Evolutionary conservation across 805 yeast species (phyloP).

Genomic region (Metschnikowia peoriensis): DNA sequence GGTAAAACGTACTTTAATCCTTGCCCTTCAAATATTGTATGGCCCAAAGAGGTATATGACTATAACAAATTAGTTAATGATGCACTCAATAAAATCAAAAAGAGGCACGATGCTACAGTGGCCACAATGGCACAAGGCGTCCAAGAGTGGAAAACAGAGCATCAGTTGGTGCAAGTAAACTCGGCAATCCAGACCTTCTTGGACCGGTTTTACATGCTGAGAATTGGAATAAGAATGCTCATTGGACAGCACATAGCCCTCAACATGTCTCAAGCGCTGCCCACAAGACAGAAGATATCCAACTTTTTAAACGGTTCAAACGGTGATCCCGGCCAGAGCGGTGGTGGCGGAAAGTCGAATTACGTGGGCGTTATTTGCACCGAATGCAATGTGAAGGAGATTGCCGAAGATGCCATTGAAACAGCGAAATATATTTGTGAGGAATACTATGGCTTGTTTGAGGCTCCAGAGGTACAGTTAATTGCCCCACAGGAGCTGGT

Average conservation of each 20-base stretch:
- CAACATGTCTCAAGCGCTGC: slow-evolving; percentile 57
- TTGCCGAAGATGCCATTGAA: slow-evolving; percentile 85
- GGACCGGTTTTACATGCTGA: slow-evolving; percentile 84
- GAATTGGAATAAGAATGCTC: slow-evolving; percentile 90
- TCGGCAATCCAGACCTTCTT: slow-evolving; percentile 75
- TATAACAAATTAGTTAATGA: slow-evolving; percentile 69
- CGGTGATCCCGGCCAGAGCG: slow-evolving; percentile 11
- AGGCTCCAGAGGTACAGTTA: slow-evolving; percentile 79
- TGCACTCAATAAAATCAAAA: slow-evolving; percentile 67
- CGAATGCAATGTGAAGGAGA: slow-evolving; percentile 76
- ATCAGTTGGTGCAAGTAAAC: slow-evolving; percentile 53
- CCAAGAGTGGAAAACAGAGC: slow-evolving; percentile 74
- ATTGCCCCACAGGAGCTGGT: slow-evolving; percentile 71
- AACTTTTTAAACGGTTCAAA: slow-evolving; percentile 35
- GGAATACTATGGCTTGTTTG: slow-evolving; percentile 83
- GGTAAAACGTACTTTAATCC: slow-evolving; percentile 50
- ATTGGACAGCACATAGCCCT: slow-evolving; percentile 93
- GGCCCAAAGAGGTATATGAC: slow-evolving; percentile 73
- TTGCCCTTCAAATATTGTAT: slow-evolving; percentile 52
- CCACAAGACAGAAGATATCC: slow-evolving; percentile 37
- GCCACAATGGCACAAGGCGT: slow-evolving; percentile 92
- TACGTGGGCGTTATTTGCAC: slow-evolving; percentile 90
- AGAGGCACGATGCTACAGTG: slow-evolving; percentile 88
- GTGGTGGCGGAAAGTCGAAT: slow-evolving; percentile 37
- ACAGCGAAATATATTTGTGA: slow-evolving; percentile 89